phyloP scores from a whole-genome alignment of 148 eudicot genomes.

The Silene latifolia region DNA sequence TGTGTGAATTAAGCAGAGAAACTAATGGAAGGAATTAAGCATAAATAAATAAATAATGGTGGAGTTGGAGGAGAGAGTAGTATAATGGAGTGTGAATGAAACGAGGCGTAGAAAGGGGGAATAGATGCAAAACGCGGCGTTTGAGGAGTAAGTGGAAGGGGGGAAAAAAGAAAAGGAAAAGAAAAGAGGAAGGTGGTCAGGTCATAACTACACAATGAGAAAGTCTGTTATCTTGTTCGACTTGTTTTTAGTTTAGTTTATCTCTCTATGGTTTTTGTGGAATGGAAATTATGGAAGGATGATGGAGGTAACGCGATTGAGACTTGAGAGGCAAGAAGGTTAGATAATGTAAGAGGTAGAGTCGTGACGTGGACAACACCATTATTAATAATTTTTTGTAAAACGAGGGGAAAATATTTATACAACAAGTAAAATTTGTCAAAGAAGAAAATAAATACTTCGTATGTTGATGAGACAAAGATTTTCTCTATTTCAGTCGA shows the following conservation, averaged over 20 bases:
- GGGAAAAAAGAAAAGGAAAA: neutral
- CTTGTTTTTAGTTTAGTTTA: no score
- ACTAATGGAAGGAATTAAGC: neutral
- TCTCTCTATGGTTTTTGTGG: neutral
- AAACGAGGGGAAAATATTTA: no score
- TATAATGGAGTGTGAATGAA: neutral
- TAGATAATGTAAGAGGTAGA: neutral
- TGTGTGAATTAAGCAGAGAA: neutral
- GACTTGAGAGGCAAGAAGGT: neutral
- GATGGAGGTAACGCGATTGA: conserved; percentile 24
- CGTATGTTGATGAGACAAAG: no score
- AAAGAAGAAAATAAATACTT: no score
- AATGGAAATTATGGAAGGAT: conserved; percentile 12
- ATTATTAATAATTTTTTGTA: no score
- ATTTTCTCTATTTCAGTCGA: no score
- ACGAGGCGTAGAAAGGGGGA: conserved; percentile 1
- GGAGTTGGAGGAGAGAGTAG: no score
- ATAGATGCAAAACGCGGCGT: neutral
- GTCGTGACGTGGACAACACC: neutral
- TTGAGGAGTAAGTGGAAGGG: neutral
- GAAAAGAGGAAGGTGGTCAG: no score
- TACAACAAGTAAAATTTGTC: no score
- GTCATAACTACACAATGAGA: no score
- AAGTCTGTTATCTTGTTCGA: no score
- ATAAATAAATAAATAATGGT: no score